Evolutionary conservation across 1,284 basidiomycete species (phyloP), one percentile per base, ranked within the genome.

Genomic region (Rhizoctonia solani): DNA sequence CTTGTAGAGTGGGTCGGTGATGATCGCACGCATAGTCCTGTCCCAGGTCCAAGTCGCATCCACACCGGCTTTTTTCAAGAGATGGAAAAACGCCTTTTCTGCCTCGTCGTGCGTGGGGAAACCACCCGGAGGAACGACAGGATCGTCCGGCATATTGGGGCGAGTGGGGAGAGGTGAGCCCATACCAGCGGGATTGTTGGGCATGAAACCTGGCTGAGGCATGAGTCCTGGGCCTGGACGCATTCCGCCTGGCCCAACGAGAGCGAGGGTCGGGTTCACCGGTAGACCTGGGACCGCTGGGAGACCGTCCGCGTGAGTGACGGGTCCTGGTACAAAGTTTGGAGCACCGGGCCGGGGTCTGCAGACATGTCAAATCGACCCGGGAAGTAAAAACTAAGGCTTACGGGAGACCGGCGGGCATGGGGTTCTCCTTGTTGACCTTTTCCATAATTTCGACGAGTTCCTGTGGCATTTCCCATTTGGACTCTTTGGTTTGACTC

Each of bases 41-140:
- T 99, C 97, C 97, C 97, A 99, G 21, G 93, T 95, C 92, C 93
- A 98, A 71, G 84, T 87, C 53, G 90, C 87, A 78, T 94, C 92
- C 54, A 99, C 89, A 23, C 92, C 90, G 56, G 92, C 91, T 75
- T 92, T 90, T 73, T 88, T 85, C 71, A 99, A 80, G 59, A 99
- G 81, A 77, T 91, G 89, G 72, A 88, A 87, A 77, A 99, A 99
- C 1, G 95, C 96, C 72, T 90, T 90, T 77, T 98, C 94, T 25
- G 94, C 95, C 72, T 96, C 93, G 73, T 93, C 92, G 6, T 87
- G 79, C 9, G 89, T 95, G 42, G 83, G 75, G 74, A 97, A 98
- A 1, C 93, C 93, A 69, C 93, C 93, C 70, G 90, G 88, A 0
- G 92, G 92, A 67, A 94, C 92, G 63, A 89, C 83, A 3, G 90